Percentiles rank a stretch among this genome's conserved stretches.
Conservation (phyloP, 2,329 filamentous ascomycete genomes). For the Ascochyta pisi region DNA sequence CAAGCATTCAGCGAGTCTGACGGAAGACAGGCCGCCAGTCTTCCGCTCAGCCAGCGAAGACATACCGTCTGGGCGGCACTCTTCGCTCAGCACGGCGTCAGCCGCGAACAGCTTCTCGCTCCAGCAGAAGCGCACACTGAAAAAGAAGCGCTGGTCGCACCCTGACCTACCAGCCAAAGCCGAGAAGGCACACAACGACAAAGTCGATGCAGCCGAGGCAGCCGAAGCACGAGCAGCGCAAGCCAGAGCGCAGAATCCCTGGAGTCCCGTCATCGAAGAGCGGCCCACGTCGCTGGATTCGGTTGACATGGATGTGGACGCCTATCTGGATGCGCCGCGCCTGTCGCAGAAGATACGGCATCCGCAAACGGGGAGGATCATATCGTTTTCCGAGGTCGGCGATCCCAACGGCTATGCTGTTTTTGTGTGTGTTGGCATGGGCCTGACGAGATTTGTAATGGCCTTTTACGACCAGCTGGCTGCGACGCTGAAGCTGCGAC, state of each 20-base stretch:
- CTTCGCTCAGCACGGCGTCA: conserved; percentile 33
- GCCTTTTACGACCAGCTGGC: conserved; percentile 98
- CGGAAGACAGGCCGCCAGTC: conserved; percentile 26
- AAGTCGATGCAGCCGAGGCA: conserved; percentile 34
- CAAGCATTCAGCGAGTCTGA: conserved; percentile 38
- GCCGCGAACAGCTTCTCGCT: conserved; percentile 38
- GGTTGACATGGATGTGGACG: conserved; percentile 84
- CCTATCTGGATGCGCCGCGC: conserved; percentile 81
- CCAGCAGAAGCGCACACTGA: conserved; percentile 39
- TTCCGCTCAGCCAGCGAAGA: conserved; percentile 43
- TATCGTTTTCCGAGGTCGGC: conserved; percentile 96
- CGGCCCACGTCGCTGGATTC: conserved; percentile 82
- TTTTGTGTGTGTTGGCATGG: conserved; percentile 98
- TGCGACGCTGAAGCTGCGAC: conserved; percentile 80
- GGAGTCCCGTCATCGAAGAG: conserved; percentile 65
- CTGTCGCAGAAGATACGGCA: conserved; percentile 88
- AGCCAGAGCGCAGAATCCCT: conserved; percentile 1
- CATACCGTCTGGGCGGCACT: conserved; percentile 35
- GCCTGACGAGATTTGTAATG: conserved; percentile 91
- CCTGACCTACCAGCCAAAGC: conserved; percentile 50
- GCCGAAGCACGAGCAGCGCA: conserved; percentile 20
- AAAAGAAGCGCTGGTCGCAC: conserved; percentile 50
- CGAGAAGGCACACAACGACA: conserved; percentile 47
- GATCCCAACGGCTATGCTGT: conserved; percentile 90
- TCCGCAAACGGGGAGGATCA: conserved; percentile 82